These are phyloP conservation scores for Torulaspora franciscae DNA, from an alignment of 805 yeast species.

Conservation along the genomic window DNA sequence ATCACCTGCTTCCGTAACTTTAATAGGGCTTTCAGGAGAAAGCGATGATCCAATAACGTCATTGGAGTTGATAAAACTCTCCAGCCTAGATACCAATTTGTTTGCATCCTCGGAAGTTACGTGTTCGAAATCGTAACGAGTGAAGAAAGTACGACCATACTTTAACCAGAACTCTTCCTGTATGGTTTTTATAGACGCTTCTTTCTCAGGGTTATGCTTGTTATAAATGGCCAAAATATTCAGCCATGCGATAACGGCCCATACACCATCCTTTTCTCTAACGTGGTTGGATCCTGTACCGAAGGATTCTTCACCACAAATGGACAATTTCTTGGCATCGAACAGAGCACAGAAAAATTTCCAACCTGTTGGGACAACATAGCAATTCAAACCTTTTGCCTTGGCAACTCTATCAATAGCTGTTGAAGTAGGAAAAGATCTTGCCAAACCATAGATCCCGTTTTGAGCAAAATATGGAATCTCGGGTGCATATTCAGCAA, in stretches of 20 bases:
- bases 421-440: conserved; percentile 96
- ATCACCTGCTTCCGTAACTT: conserved; percentile 73
- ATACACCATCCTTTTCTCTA: conserved; percentile 94
- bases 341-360: conserved; percentile 93
- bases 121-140: conserved; percentile 90
- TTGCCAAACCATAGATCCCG: conserved; percentile 88
- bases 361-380: conserved; percentile 99
- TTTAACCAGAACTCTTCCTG: conserved; percentile 83
- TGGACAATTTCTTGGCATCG: conserved; percentile 87
- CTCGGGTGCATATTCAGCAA: conserved; percentile 84
- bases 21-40: conserved; percentile 42
- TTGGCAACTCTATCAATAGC: conserved; percentile 91
- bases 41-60: conserved; percentile 49
- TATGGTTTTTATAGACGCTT: conserved; percentile 68
- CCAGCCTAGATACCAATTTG: conserved; percentile 54
- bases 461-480: conserved; percentile 85
- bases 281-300: conserved; percentile 98
- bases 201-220: conserved; percentile 49
- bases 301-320: conserved; percentile 97
- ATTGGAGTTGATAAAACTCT: conserved; percentile 37
- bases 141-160: conserved; percentile 93
- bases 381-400: conserved; percentile 63
- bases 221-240: conserved; percentile 86
- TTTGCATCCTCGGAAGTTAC: conserved; percentile 72
- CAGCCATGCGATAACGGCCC: conserved; percentile 98